Evolutionary conservation across 2,329 filamentous ascomycete genomes (phyloP).

Genomic region (Fusarium odoratissimum): DNA sequence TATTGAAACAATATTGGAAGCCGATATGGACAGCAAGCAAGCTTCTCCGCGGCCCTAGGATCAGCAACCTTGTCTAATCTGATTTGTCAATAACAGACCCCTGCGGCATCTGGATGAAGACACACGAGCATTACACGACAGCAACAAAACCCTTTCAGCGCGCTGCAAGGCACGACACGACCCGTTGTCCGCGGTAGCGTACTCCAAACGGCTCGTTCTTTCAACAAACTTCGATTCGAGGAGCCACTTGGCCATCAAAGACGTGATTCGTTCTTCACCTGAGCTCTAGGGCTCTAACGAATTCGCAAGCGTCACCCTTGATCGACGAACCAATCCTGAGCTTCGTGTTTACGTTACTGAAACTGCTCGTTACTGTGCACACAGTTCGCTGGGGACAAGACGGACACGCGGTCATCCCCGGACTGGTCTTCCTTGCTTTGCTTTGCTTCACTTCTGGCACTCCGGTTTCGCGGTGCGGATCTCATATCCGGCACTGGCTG

Average conservation of each 20-base stretch:
- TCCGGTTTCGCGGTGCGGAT: conserved; percentile 36
- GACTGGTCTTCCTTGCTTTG: conserved; percentile 32
- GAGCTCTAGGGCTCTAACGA: conserved; percentile 28
- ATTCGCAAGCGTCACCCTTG: conserved; percentile 34
- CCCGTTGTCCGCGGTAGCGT: conserved; percentile 37
- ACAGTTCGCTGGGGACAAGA: conserved; percentile 37
- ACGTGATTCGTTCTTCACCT: conserved; percentile 38
- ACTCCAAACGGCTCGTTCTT: conserved; percentile 16
- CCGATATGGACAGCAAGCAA: conserved; percentile 9
- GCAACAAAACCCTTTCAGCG: conserved; percentile 23
- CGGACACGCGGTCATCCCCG: conserved; percentile 43
- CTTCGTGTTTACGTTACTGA: conserved; percentile 45
- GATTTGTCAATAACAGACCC: conserved; percentile 30
- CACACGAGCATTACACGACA: conserved; percentile 28
- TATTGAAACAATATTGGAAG: conserved; percentile 5
- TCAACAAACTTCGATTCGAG: conserved; percentile 23
- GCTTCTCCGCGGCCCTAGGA: conserved; percentile 41
- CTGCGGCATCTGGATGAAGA: conserved; percentile 26
- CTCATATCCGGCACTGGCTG: conserved; percentile 40
- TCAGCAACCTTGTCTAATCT: conserved; percentile 30
- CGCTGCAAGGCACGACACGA: conserved; percentile 46
- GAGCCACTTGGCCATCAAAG: conserved; percentile 22
- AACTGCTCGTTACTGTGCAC: conserved; percentile 31
- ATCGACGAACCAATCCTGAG: conserved; percentile 43
- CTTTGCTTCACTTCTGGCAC: conserved; percentile 9